phyloP scores from a whole-genome alignment of 2,329 filamentous ascomycete species.

The Fusarium pseudocircinatum region DNA sequence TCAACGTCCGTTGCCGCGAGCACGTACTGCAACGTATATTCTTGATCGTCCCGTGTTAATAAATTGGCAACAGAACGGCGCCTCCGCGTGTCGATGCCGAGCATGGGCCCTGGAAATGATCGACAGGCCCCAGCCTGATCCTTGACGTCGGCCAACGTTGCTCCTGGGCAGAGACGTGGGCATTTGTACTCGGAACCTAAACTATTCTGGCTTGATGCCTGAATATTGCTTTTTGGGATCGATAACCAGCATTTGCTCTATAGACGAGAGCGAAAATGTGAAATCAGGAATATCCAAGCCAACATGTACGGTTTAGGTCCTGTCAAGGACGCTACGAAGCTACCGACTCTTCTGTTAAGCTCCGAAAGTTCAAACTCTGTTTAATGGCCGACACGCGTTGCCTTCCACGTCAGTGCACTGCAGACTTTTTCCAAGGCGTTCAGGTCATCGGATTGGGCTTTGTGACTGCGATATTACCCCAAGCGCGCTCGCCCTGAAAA shows the following conservation, averaged over 20 bases:
- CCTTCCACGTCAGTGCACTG: neutral
- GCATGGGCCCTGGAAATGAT: neutral
- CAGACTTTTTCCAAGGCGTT: neutral
- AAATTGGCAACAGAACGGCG: neutral
- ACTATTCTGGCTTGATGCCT: neutral
- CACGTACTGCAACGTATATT: neutral
- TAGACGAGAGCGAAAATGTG: neutral
- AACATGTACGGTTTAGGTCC: neutral
- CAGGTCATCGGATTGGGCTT: neutral
- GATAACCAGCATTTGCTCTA: neutral
- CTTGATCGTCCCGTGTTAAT: neutral
- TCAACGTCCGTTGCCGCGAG: neutral
- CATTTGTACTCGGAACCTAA: neutral
- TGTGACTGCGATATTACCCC: neutral
- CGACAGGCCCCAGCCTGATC: neutral
- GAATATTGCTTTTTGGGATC: neutral
- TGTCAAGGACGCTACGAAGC: neutral
- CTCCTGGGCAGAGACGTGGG: neutral
- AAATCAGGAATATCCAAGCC: neutral
- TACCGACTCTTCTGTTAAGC: neutral
- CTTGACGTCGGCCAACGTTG: neutral
- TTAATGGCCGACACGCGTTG: neutral
- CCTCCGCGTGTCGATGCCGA: neutral
- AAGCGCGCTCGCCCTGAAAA: constrained; percentile 3
- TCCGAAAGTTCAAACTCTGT: neutral